Conservation (phyloP, 208 protist species). For the Cochliopodium minus region DNA sequence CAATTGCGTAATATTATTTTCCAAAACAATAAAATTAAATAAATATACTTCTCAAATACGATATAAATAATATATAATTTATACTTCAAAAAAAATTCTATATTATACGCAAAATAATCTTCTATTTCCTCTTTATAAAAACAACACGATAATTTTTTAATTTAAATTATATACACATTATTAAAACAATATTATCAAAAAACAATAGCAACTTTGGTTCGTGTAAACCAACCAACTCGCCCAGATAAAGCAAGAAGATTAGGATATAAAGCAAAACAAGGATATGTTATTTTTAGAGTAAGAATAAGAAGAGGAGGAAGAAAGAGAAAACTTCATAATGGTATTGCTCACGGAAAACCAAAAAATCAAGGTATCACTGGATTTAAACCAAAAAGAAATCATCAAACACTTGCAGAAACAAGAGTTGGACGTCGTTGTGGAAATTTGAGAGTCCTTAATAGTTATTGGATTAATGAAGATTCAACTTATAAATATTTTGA, state of each 20-base stretch:
- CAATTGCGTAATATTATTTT: constrained; percentile 66
- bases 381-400: constrained; percentile 84
- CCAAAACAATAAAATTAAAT: not conserved
- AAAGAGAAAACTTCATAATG: constrained; percentile 85
- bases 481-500: constrained; percentile 92
- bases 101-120: too few relatives aligned
- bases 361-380: constrained; percentile 84
- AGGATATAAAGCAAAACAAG: constrained; percentile 99
- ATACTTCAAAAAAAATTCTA: too few relatives aligned
- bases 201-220: constrained; percentile 48
- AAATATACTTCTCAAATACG: not conserved
- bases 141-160: too few relatives aligned
- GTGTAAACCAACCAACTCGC: constrained; percentile 81
- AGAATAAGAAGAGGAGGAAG: constrained; percentile 92
- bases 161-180: not conserved
- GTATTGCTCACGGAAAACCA: constrained; percentile 96
- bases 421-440: constrained; percentile 79
- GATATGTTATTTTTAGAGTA: constrained; percentile 95
- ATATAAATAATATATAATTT: too few relatives aligned
- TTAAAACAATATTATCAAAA: constrained; percentile 13
- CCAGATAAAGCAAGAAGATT: constrained; percentile 96
- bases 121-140: too few relatives aligned
- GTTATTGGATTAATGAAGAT: constrained; percentile 96
- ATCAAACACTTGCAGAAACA: constrained; percentile 85
- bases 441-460: constrained; percentile 96